Percentiles rank a stretch among this genome's conserved stretches.
Conservation (phyloP, 352 stramenopile species). For the Blastocystis sp. region DNA sequence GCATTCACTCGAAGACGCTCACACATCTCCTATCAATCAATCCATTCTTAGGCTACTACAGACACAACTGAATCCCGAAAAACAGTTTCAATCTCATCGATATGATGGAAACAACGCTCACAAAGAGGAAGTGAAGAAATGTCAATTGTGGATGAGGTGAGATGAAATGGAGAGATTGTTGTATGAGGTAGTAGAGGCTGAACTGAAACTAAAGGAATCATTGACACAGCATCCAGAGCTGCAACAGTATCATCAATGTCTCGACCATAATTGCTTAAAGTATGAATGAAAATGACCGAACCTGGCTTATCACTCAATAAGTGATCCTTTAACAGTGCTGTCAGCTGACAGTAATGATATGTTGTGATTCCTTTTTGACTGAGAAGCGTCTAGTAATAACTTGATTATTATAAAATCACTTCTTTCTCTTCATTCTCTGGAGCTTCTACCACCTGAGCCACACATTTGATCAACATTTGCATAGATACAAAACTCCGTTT, state of each 20-base stretch:
- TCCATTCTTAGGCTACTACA: not conserved
- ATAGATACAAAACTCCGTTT: conserved; percentile 21
- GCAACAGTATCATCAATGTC: not conserved
- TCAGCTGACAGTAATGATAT: conserved; percentile 6
- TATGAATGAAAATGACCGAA: not conserved
- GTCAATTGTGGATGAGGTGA: not conserved
- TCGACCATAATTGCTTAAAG: not conserved
- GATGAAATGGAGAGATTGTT: not conserved
- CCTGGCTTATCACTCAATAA: not conserved
- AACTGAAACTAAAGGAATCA: not conserved
- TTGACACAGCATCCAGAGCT: not conserved
- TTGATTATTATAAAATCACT: no score
- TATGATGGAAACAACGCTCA: not conserved
- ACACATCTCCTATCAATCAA: not conserved
- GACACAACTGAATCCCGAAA: conserved; percentile 13
- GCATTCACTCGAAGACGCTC: not conserved
- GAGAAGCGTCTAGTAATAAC: no score
- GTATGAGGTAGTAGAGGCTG: not conserved
- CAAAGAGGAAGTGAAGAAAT: not conserved
- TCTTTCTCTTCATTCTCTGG: not conserved
- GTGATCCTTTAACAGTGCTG: not conserved
- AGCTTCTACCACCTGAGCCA: not conserved
- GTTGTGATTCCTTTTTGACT: not conserved
- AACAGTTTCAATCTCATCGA: not conserved
- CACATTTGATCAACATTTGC: conserved; percentile 12